phyloP scores from a whole-genome alignment of 2,329 filamentous ascomycete genomes.

The Fusarium cyanostomum region DNA sequence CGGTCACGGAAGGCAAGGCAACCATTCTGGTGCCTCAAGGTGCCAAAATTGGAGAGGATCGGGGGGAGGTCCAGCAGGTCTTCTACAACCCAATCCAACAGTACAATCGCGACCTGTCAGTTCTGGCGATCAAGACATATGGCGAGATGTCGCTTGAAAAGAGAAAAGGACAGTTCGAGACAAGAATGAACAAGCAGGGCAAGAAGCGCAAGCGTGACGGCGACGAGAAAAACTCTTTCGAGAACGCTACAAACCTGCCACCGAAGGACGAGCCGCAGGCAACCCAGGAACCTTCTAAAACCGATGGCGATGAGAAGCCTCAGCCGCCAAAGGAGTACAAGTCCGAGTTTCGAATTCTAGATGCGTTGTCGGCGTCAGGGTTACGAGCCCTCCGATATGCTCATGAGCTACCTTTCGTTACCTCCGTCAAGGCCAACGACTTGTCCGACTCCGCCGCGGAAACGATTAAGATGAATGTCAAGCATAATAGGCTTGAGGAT shows the following conservation, averaged over 20 bases:
- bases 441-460: constrained; percentile 79
- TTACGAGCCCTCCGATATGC: constrained; percentile 91
- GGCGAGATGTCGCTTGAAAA: constrained; percentile 71
- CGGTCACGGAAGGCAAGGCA: constrained; percentile 65
- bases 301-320: constrained; percentile 25
- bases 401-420: constrained; percentile 86
- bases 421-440: constrained; percentile 88
- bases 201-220: constrained; percentile 60
- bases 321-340: constrained; percentile 44
- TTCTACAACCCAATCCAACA: constrained; percentile 99
- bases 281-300: constrained; percentile 22
- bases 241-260: constrained; percentile 8
- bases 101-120: constrained; percentile 95
- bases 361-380: constrained; percentile 93
- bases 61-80: constrained; percentile 76
- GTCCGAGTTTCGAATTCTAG: constrained; percentile 81
- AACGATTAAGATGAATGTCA: constrained; percentile 84
- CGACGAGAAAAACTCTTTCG: constrained; percentile 43
- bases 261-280: constrained; percentile 22
- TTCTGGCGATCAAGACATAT: constrained; percentile 90
- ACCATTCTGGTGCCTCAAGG: constrained; percentile 64
- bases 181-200: constrained; percentile 51
- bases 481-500: constrained; percentile 79
- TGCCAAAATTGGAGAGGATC: constrained; percentile 57
- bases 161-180: constrained; percentile 55